Conservation (phyloP, 345 rosid genomes). For the Jatropha curcas region DNA sequence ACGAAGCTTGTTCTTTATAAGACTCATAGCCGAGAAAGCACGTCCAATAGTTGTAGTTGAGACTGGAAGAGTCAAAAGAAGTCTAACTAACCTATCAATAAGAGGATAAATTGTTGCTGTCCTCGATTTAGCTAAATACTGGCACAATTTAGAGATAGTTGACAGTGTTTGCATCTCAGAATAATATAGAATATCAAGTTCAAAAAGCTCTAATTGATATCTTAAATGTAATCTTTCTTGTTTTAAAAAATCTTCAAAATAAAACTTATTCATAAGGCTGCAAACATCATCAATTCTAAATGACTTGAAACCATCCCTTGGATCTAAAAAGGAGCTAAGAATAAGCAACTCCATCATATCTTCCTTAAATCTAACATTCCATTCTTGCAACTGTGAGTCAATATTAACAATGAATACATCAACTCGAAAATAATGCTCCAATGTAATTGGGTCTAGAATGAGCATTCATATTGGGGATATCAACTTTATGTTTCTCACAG, state of each 20-base stretch:
- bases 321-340: not conserved
- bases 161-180: not conserved
- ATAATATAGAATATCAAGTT: not conserved
- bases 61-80: not conserved
- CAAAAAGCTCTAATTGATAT: not conserved
- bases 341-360: not conserved
- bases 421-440: slow-evolving; percentile 8
- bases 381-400: not conserved
- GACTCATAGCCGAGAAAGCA: not conserved
- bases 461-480: not conserved
- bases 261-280: not conserved
- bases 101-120: not conserved
- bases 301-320: not conserved
- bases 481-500: not conserved
- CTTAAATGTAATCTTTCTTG: not conserved
- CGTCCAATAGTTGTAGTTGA: not conserved
- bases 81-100: not conserved
- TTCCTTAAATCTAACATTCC: not conserved
- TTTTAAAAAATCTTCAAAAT: not conserved
- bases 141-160: not conserved
- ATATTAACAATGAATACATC: not conserved
- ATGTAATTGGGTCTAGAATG: not conserved
- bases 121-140: not conserved
- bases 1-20: too few relatives aligned
- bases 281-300: not conserved